Base-by-base conservation (phyloP, 1,139 yeast species). In the Lodderomyces pseudojiufengensis region DNA sequence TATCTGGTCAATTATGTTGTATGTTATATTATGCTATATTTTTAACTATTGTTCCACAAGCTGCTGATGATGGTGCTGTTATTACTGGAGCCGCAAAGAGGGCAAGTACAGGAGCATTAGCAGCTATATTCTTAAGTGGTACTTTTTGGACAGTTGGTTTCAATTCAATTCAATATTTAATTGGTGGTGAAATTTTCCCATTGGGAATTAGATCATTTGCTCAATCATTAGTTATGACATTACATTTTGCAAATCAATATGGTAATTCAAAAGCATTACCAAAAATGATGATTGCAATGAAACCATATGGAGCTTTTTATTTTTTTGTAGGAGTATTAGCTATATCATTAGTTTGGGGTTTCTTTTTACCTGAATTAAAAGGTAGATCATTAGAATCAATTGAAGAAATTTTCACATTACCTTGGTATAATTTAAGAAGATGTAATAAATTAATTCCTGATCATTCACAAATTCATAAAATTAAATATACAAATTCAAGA, bases 61-160 rank as follows among this genome's bases (percentile, higher is more conserved):
- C 73, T 10, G 61, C 65, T 0, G 50, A 56, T 9, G 53, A 47
- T 2, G 59, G 46, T 10, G 55, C 49, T 8, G 44, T 24, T 1
- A 52, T 70, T 43, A 52, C 63, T 4, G 44, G 56, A 0, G 52
- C 68, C 2, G 55, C 66, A 43, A 37, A 46, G 7, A 46, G 54
- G 9, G 78, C 79, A 4, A 62, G 76, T 29, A 57, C 61, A 35
- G 78, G 65, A 38, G 80, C 82, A 1, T 55, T 76, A 43, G 78
- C 80, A 2, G 66, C 77, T 32, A 55, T 78, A 32, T 76, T 65
- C 52, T 46, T 77, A 30, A 61, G 71, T 27, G 84, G 83, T 40
- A 57, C 67, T 9, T 83, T 81, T 24, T 78, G 84, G 84, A 72
- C 79, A 12, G 54, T 77, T 58, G 84, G 84, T 8, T 78, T 74